Evolutionary conservation across 1,284 basidiomycete genomes (phyloP).

Genomic region (Cutaneotrichosporon sp.): DNA sequence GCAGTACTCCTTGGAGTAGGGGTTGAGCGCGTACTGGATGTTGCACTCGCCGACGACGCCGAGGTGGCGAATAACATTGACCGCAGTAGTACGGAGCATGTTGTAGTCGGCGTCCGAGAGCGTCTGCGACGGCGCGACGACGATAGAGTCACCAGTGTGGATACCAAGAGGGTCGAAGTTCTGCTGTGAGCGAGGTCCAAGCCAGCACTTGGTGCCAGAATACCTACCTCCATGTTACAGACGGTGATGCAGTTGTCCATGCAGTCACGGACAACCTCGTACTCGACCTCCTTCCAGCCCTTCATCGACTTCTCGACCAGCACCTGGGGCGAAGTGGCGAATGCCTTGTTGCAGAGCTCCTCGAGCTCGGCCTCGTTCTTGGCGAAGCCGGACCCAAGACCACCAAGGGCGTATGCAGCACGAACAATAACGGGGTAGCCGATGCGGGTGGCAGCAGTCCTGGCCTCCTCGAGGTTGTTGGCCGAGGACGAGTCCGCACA

Average conservation of each 20-base stretch:
- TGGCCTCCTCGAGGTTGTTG: conserved; percentile 70
- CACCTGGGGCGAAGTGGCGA: conserved; percentile 94
- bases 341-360: conserved; percentile 85
- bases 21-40: conserved; percentile 97
- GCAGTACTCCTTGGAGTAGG: conserved; percentile 90
- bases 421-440: conserved; percentile 98
- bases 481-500: conserved; percentile 82
- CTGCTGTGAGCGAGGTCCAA: conserved; percentile 49
- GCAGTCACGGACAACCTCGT: conserved; percentile 98
- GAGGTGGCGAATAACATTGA: conserved; percentile 95
- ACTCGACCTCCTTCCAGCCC: conserved; percentile 99
- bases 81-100: conserved; percentile 95
- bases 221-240: conserved; percentile 96
- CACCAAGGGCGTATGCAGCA: conserved; percentile 93
- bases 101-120: conserved; percentile 97
- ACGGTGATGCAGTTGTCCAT: conserved; percentile 91
- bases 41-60: conserved; percentile 97
- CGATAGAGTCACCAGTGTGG: conserved; percentile 99
- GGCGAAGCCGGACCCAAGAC: conserved; percentile 91
- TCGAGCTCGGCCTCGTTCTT: conserved; percentile 80
- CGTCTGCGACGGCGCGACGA: conserved; percentile 95
- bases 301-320: conserved; percentile 99
- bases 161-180: conserved; percentile 99
- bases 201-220: neutral
- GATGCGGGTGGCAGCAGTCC: conserved; percentile 75